Evolutionary conservation across 2,329 filamentous ascomycete genomes (phyloP).

Genomic region (Didymella lethalis): DNA sequence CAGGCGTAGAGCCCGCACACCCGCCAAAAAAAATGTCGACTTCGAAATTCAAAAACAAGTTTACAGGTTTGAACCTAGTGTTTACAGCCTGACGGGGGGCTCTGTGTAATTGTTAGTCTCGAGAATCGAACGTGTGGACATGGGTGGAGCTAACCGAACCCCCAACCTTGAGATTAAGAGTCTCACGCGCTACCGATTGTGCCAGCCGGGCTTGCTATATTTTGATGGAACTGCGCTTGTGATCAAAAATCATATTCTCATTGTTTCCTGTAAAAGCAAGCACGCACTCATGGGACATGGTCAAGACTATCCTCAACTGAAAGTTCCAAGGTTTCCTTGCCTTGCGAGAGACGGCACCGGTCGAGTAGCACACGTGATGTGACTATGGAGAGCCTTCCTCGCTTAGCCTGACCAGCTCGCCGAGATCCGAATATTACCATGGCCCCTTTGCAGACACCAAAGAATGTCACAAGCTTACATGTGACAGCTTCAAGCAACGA

Average conservation of each 20-base stretch:
- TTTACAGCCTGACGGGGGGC: conserved; percentile 13
- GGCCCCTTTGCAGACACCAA: not conserved
- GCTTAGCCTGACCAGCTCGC: not conserved
- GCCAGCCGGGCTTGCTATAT: conserved; percentile 16
- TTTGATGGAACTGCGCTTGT: not conserved
- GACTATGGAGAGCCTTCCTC: conserved; percentile 1
- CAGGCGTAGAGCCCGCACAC: not conserved
- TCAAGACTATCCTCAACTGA: too few species aligned
- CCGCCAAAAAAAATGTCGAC: not conserved
- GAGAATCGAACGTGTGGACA: too few species aligned
- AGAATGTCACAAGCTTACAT: not conserved
- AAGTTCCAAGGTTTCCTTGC: too few species aligned
- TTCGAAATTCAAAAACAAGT: not conserved
- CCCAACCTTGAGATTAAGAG: conserved; percentile 26
- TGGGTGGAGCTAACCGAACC: conserved; percentile 1
- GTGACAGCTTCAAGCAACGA: not conserved
- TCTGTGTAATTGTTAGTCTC: not conserved
- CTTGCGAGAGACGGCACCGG: not conserved
- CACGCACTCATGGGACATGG: too few species aligned
- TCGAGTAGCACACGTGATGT: not conserved
- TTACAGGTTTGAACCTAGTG: too few species aligned
- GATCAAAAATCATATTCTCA: too few species aligned
- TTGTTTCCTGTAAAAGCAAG: too few species aligned
- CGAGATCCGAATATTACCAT: not conserved
- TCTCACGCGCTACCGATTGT: conserved; percentile 26